These are phyloP conservation scores for Ascobolus immersus DNA, from an alignment of 495 filamentous ascomycete genomes.

Conservation along the genomic window DNA sequence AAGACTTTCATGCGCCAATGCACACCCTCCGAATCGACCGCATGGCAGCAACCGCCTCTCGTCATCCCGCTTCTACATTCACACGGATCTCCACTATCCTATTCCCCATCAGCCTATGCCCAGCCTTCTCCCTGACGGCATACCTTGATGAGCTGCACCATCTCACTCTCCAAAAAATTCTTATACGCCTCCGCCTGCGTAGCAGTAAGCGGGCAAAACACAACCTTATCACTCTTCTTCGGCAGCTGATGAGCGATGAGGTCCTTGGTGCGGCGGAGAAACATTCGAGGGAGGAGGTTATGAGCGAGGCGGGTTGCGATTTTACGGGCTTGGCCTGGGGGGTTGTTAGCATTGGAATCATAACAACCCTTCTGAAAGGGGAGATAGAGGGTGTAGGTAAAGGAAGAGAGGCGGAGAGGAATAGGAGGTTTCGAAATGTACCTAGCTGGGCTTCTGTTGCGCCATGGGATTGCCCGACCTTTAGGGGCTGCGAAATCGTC, in stretches of 20 bases:
- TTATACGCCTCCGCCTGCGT: slow-evolving; percentile 70
- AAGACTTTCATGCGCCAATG: slow-evolving; percentile 65
- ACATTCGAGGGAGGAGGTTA: slow-evolving; percentile 76
- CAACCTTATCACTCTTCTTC: slow-evolving; percentile 79
- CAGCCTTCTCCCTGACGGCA: too few relatives aligned
- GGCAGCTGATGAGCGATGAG: slow-evolving; percentile 87
- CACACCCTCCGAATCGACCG: slow-evolving; percentile 26
- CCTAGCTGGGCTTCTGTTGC: slow-evolving; percentile 69
- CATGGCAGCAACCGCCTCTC: slow-evolving; percentile 60
- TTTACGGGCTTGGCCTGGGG: slow-evolving; percentile 46
- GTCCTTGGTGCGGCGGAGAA: slow-evolving; percentile 77
- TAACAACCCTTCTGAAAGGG: too few relatives aligned
- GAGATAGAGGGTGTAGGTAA: too few relatives aligned
- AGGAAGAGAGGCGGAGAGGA: too few relatives aligned
- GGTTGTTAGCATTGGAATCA: too few relatives aligned
- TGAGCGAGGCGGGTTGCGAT: slow-evolving; percentile 68
- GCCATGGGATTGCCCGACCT: slow-evolving; percentile 72
- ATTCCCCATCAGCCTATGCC: too few relatives aligned
- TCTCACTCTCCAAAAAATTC: slow-evolving; percentile 45
- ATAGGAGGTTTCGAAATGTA: too few relatives aligned
- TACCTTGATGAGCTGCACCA: slow-evolving; percentile 47
- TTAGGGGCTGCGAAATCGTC: slow-evolving; percentile 53
- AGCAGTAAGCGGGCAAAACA: slow-evolving; percentile 76
- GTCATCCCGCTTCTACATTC: slow-evolving; percentile 44
- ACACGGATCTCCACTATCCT: slow-evolving; percentile 36